Percentiles rank a stretch among this genome's conserved stretches.
Conservation (phyloP, 139 green algal species). For the Picochlorum sp. region DNA sequence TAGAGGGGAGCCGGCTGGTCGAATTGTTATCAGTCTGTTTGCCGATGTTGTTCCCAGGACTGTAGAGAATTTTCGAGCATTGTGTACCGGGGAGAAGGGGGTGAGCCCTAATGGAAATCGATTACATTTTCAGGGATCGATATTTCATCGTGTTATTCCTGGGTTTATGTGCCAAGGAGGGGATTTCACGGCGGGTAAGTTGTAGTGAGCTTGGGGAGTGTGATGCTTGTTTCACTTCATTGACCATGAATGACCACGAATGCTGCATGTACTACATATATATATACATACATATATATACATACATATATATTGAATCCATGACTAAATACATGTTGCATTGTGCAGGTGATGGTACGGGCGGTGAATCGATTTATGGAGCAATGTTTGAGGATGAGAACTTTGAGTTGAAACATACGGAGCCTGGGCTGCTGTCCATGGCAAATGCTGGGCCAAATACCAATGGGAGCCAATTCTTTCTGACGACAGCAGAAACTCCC, state of each 20-base stretch:
- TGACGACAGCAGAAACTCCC: conserved; percentile 29
- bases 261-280: too few species aligned
- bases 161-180: conserved; percentile 76
- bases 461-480: conserved; percentile 64
- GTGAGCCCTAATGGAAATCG: conserved; percentile 58
- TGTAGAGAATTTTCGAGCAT: conserved; percentile 82
- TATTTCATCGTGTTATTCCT: conserved; percentile 73
- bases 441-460: conserved; percentile 55
- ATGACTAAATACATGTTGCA: too few species aligned
- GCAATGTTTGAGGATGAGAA: conserved; percentile 34
- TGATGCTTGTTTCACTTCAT: too few species aligned
- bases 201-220: too few species aligned
- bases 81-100: conserved; percentile 84
- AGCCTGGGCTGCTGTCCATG: conserved; percentile 20
- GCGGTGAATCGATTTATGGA: conserved; percentile 64
- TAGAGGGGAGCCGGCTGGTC: conserved; percentile 51
- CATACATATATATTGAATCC: too few species aligned
- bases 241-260: too few species aligned
- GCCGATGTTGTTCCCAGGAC: conserved; percentile 63
- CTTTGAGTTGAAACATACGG: conserved; percentile 35
- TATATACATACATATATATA: too few species aligned
- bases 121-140: conserved; percentile 72
- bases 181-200: conserved; percentile 69
- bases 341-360: conserved; percentile 61
- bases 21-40: conserved; percentile 77